Evolutionary conservation across 2,329 filamentous ascomycete genomes (phyloP), one percentile per base, ranked within the genome.

Genomic region (Aspergillus alliaceus): DNA sequence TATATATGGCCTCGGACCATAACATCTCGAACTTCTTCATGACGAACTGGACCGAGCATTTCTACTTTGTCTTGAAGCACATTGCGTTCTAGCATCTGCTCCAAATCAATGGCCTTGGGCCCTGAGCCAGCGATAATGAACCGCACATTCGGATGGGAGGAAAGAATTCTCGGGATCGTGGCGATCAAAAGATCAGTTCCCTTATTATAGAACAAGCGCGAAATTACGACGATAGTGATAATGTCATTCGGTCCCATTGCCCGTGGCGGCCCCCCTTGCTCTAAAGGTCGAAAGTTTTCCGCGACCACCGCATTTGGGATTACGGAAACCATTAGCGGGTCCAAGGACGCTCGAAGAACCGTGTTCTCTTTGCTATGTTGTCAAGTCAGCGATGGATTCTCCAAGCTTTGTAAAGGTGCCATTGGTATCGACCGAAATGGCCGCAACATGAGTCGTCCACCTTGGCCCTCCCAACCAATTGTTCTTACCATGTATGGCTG

Each of bases 1-100:
- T 98, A 98, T 62, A 99, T 96, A 71, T 99, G 93, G 0, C 95
- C 95, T 54, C 91, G 86, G 18, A 97, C 89, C 95, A 99, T 99
- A 61, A 99, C 93, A 71, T 98, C 91, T 62, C 95, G 88, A 15
- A 99, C 95, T 69, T 98, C 92, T 71, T 99, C 96, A 71, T 99
- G 95, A 18, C 93, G 89, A 20, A 99, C 87, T 7, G 93, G 88
- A 3, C 95, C 95, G 3, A 99, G 82, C 80, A 99, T 89, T 69
- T 96, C 89, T 9, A 99, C 93, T 51, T 91, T 90, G 70, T 97
- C 93, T 72, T 98, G 93, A 8, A 98, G 81, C 4, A 96, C 91
- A 66, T 96, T 93, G 60, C 92, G 89, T 78, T 99, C 95, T 39
- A 99, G 86, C 90, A 97, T 99, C 70, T 99, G 96, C 74, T 99